Evolutionary conservation across 768 basidiomycete species (phyloP), one percentile per base, ranked within the genome.

Genomic region (Chiua virens): DNA sequence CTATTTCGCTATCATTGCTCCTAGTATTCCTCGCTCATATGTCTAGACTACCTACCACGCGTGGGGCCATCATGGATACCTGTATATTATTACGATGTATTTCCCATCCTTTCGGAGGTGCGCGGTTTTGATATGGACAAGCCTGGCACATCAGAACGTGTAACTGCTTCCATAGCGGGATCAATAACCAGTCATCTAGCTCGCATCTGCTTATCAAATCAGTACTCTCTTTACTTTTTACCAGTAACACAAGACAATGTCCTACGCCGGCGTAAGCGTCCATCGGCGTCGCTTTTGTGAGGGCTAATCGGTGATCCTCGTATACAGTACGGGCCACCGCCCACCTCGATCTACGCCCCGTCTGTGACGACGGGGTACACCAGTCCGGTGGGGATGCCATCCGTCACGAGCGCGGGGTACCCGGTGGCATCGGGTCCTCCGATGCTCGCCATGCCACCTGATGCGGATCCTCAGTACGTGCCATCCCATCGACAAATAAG

Each of bases 391-490:
- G 22, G 38, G 3, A 20, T 22, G n/a, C 3, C 34, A 2, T 15
- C 34, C 7, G 6, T 34, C 34, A 22, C 38, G 15, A 42, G 22
- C 14, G 42, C 63, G 28, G 60, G 60, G 3, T 67, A 63, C 10
- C 54, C 54, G 11, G 5, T 42, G 11, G 5, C 28, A 30, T 32
- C 45, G 30, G 42, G 45, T 40, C 61, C 53, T 45, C 49, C 27
- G 28, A 34, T 34, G 34, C 34, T 52, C 22, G 56, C 51, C 17
- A 59, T 66, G 7, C 61, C 69, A 7, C 77, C 82, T 11, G 87
- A 85, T 27, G 83, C 83, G 14, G 89, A 92, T 49, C 87, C 87
- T 22, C 81, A 86, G 89, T 92, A 58, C 65, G 86, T 46, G 8
- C 25, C 9, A 7, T 28, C 8, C 21, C 9, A 7, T 28, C 8